Base-by-base conservation (phyloP, 2,329 filamentous ascomycete species). In the Neofusicoccum sp. region DNA sequence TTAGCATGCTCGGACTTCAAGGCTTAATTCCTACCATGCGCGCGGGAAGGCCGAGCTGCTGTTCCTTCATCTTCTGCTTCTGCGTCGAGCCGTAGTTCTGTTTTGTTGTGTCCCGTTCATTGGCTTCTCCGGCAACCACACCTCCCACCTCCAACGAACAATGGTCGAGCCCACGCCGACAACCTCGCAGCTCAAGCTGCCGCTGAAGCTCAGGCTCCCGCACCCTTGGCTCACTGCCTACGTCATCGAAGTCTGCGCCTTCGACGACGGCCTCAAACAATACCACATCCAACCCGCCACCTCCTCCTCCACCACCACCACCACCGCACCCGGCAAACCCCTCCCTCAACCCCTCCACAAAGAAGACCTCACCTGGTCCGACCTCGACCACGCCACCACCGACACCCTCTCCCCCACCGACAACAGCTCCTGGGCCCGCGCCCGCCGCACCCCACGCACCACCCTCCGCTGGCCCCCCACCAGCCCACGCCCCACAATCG, bases 381-480 rank as follows among this genome's bases (percentile, higher is more conserved):
- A 41, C 14, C 36, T 54, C 14, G 14, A 14, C 14, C 26, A 54
- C 28, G 26, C 30, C n/a, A 38, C 41, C 36, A 54, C 26, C 51
- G 70, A 71, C 34, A 65, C 70, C 62, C 72, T 71, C 6, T 53
- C 67, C 3, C 66, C 65, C 24, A 67, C 69, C 24, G 70, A 74
- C 66, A 75, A 75, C 65, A 74, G 71, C 56, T 72, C 72, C 40
- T 75, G 79, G 79, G 79, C 78, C 31, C 71, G 79, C 64, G 73
- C 77, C 58, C 73, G 76, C 64, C 74, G 79, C 66, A 76, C 76
- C 33, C 78, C 78, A 4, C 70, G 73, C 43, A 73, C 77, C 4
- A 73, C 69, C 5, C 72, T 81, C 58, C 71, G 74, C 59, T 82
- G 79, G 79, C 66, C 67, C 43, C 69, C 67, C 7, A 68, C 69